Percentiles rank a stretch among this genome's conserved stretches.
phyloP scores from a whole-genome alignment of 176 grass and related monocot genomes.

The Oryza meridionalis region DNA sequence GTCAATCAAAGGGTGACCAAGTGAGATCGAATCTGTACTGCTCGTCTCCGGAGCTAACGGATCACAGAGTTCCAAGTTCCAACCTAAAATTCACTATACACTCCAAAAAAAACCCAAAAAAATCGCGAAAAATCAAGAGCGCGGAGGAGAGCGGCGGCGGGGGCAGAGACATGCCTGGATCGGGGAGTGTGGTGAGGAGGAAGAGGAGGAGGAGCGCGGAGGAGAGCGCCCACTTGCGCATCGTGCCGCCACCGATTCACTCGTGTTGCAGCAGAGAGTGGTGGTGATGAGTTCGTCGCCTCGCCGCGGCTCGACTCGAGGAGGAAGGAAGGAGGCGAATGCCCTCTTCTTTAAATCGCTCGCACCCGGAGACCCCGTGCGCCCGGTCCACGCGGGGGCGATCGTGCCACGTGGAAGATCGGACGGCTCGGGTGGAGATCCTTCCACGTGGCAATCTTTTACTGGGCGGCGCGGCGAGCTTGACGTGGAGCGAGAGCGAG shows the following conservation, averaged over 20 bases:
- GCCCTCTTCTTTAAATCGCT: constrained; percentile 10
- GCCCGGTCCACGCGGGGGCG: constrained; percentile 34
- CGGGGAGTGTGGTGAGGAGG: constrained; percentile 76
- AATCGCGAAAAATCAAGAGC: background rate
- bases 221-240: constrained; percentile 85
- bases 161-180: constrained; percentile 53
- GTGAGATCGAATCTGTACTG: background rate
- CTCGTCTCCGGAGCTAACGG: background rate
- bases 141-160: background rate
- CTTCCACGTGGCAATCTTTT: constrained; percentile 15
- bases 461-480: constrained; percentile 30
- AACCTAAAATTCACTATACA: background rate
- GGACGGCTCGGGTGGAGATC: background rate
- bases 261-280: constrained; percentile 13
- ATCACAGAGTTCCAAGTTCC: background rate
- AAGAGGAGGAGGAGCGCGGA: constrained; percentile 78
- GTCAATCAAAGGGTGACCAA: fast-evolving
- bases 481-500: constrained; percentile 52
- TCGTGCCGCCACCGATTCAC: constrained; percentile 43
- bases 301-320: background rate
- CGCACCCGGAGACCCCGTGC: background rate
- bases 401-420: constrained; percentile 57
- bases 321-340: background rate
- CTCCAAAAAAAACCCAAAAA: background rate
- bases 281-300: constrained; percentile 17